Evolutionary conservation across 139 green algal species (phyloP), one percentile per base, ranked within the genome.

Genomic region (Zygnema cylindricum): DNA sequence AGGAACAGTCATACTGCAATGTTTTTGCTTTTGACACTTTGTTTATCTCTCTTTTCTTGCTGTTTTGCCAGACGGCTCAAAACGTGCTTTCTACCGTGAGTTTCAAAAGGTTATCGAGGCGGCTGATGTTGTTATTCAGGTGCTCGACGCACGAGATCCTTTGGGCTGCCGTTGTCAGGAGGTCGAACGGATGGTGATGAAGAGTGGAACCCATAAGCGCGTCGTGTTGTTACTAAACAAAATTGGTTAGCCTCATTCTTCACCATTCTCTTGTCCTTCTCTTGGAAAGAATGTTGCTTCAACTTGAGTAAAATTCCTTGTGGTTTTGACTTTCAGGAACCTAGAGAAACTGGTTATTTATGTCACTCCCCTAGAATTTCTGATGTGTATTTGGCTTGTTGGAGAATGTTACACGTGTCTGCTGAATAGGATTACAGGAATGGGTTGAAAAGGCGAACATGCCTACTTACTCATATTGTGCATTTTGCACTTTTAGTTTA

Each of bases 151-250:
- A 2, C 93, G 97, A 16, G 97, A 99, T 92, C 97, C 97, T 22
- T 55, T 96, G 3, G 95, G 93, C 2, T 97, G 95, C 93, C 95
- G 97, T 55, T 99, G 96, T 94, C 40, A 77, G 1, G 96, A 99
- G 49, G 95, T 99, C 22, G 97, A 99, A 93, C 93, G 94, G 23
- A 97, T 97, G 86, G 93, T 99, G 30, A 92, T 95, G 2, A 78
- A 82, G 1, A 89, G 91, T 1, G 94, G 95, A 86, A 93, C 96
- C 38, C 93, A 95, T 89, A 99, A 99, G 90, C 94, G 95, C 43
- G 93, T 99, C 87, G 94, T 99, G 57, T 94, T 99, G 76, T 93
- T 99, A 84, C 94, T 99, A 32, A 99, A 99, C 95, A 99, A 99
- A 89, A 98, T 99, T 73, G 88, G 86, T 91, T 7, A 85, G 86